These are phyloP conservation scores for Phytophthora macrochlamydospora DNA, from an alignment of 352 stramenopile genomes.

Conservation along the genomic window DNA sequence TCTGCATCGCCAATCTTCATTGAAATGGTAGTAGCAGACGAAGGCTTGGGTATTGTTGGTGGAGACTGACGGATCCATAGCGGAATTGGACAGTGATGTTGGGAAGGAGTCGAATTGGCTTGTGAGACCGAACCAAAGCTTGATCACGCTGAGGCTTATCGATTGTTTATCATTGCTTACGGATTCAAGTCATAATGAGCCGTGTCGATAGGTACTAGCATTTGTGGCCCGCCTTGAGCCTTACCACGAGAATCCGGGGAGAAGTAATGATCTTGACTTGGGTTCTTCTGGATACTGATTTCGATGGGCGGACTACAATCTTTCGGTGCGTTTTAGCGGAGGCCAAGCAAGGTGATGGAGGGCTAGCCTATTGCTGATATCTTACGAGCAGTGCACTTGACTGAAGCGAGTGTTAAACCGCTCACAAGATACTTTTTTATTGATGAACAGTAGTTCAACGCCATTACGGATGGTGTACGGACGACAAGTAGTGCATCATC, in stretches of 20 bases:
- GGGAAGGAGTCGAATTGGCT: too few relatives aligned
- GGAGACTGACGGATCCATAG: neutral
- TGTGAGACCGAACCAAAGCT: too few relatives aligned
- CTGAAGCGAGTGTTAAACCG: neutral
- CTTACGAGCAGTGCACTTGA: too few relatives aligned
- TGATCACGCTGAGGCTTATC: too few relatives aligned
- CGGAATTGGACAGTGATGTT: too few relatives aligned
- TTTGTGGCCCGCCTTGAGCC: neutral
- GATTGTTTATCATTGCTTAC: too few relatives aligned
- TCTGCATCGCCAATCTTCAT: slow-evolving; percentile 29
- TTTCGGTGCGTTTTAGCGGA: too few relatives aligned
- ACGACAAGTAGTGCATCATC: neutral
- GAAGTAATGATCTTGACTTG: neutral
- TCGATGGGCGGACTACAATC: too few relatives aligned
- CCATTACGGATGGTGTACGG: neutral
- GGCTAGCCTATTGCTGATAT: too few relatives aligned
- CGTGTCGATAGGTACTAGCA: neutral
- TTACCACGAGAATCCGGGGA: too few relatives aligned
- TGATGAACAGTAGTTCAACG: neutral
- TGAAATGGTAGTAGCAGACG: slow-evolving; percentile 9
- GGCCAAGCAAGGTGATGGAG: too few relatives aligned
- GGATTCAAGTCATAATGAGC: too few relatives aligned
- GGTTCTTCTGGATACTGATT: neutral
- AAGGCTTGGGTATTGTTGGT: slow-evolving; percentile 1
- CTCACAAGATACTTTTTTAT: neutral